Base-by-base conservation (phyloP, 768 basidiomycete species). In the Cantharellus cinnabarinus region DNA sequence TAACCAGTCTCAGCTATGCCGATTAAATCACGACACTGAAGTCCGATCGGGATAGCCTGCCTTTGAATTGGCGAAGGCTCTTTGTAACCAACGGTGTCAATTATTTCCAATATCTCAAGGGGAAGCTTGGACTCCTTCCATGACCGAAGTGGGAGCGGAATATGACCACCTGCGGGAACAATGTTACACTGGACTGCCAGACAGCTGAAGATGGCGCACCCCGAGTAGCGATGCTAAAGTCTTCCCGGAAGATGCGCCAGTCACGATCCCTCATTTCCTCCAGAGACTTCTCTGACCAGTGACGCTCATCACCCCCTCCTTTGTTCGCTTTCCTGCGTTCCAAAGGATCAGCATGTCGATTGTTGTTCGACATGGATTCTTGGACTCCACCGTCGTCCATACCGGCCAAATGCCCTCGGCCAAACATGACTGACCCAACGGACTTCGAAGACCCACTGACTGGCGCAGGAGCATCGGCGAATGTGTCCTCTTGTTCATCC, bases 211-310 rank as follows among this genome's bases (percentile, higher is more conserved):
- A 39, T 41, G 41, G 68, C 75, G 37, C 56, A 84, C 93, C 94
- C 70, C 93, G 72, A 1, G 93, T 84, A 60, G 89, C 81, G 61
- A 99, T 99, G 66, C 84, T 93, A 73, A 94, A 99, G 71, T 99
- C 95, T 70, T 98, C 95, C 62, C 93, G 75, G 74, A 99, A 98
- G 68, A 99, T 99, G 65, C 95, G 81, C 95, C 95, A 99, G 68
- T 99, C 95, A 54, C 95, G 77, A 66, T 98, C 95, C 67, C 85
- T 89, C 83, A 99, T 97, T 71, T 97, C 91, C 2, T 76, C 68
- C 48, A 98, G 73, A 1, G 83, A 79, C 70, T 99, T 99, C 14
- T 98, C 93, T 0, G 89, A 85, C 95, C 95, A 99, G 73, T 99
- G 95, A 60, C 93, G 76, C 68, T 97, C 95, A 68, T 97, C 94